Evolutionary conservation across 306 rosid species (phyloP), one percentile per base, ranked within the genome.

Genomic region (Clitoria ternatea): DNA sequence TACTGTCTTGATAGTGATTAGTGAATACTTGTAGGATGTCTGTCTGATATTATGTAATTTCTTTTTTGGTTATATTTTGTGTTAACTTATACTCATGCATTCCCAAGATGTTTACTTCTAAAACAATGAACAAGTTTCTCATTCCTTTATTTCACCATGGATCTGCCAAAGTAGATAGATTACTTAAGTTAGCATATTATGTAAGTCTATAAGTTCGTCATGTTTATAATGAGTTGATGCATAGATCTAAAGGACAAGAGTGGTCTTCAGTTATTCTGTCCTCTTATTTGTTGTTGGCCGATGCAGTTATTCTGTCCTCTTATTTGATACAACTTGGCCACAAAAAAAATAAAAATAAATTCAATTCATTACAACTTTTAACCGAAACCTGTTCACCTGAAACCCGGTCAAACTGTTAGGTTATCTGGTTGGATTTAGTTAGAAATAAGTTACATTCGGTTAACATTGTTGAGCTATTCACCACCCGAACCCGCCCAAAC

Each of bases 141-240:
- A 30, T 23, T 61, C 64, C 30, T 26, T 56, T 35, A 44, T 22
- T 5, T 43, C 11, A 26, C 55, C 52, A 35, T 2, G 7, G 39
- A 44, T 78, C n/a, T 72, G 63, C 57, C 33, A 26, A 72, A 56
- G 22, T 49, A 5, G 42, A 49, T 66, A 37, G 32, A 44, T 56
- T 24, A 30, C 15, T n/a, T n/a, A n/a, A n/a, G n/a, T 43, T 42
- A 11, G 44, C 52, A 32, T 33, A 24, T 54, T 44, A 24, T 32
- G 3, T 30, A 13, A 17, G 20, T 20, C n/a, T n/a, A n/a, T n/a
- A n/a, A n/a, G n/a, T n/a, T n/a, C n/a, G 47, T 52, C 43, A 35
- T 53, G 72, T 39, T 39, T 30, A 35, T 23, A 61, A 15, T 22
- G 17, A 18, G 23, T 40, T 61, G 61, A 47, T 6, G 20, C 37